Percentiles rank a stretch among this genome's conserved stretches.
phyloP scores from a whole-genome alignment of 495 filamentous ascomycete species.

The Hypomontagnella submonticulosa region DNA sequence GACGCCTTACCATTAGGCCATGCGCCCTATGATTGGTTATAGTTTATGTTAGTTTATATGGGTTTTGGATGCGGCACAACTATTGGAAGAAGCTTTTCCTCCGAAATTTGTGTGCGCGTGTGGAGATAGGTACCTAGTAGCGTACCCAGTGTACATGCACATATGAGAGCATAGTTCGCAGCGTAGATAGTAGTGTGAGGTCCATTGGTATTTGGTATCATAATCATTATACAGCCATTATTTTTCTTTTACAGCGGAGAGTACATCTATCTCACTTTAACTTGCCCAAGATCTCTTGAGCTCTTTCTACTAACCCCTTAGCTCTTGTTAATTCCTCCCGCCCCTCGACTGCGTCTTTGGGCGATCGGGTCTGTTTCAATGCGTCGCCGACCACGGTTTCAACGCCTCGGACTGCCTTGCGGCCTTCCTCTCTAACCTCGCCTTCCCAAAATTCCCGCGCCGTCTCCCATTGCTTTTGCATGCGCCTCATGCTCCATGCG shows the following conservation, averaged over 20 bases:
- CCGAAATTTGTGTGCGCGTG: too few species aligned
- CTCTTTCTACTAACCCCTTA: constrained; percentile 65
- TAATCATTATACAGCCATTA: constrained; percentile 13
- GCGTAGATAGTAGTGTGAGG: too few species aligned
- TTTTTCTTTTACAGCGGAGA: constrained; percentile 17
- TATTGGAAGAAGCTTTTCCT: too few species aligned
- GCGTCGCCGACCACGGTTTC: constrained; percentile 71
- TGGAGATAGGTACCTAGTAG: too few species aligned
- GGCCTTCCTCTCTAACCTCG: constrained; percentile 82
- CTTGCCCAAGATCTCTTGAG: constrained; percentile 50
- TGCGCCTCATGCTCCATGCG: constrained; percentile 74
- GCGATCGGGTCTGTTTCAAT: constrained; percentile 59
- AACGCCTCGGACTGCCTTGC: constrained; percentile 73
- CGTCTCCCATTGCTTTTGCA: constrained; percentile 83
- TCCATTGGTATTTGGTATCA: constrained; percentile 23
- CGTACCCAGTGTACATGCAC: too few species aligned
- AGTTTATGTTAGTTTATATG: too few species aligned
- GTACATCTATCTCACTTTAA: constrained; percentile 43
- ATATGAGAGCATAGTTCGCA: too few species aligned
- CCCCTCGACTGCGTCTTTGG: constrained; percentile 49
- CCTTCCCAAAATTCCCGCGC: constrained; percentile 77
- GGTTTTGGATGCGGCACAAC: too few species aligned
- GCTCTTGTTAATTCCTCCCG: constrained; percentile 61
- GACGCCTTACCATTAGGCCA: constrained; percentile 47
- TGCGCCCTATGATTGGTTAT: constrained; percentile 23